Evolutionary conservation across 2,329 filamentous ascomycete species (phyloP), one percentile per base, ranked within the genome.

Genomic region (Rhynchosporium secalis): DNA sequence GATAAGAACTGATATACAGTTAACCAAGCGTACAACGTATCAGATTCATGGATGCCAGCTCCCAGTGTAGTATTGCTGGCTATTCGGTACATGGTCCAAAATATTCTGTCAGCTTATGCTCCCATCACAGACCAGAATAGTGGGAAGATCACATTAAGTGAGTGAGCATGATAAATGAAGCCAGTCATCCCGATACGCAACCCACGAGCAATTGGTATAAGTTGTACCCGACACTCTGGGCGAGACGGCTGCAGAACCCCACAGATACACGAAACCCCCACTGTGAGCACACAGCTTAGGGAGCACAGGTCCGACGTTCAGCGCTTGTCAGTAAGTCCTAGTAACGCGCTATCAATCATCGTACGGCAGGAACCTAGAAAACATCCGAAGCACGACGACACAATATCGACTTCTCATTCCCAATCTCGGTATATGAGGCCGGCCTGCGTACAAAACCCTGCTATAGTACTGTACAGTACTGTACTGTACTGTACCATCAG

Each of bases 191-290:
- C 20, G 36, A 54, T 54, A 54, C n/a, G 33, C 36, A 20, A 29
- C 4, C 5, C 2, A 41, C 10, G 4, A 41, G 33, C 28, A 31
- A 54, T 40, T 54, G 51, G 51, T 10, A 36, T 38, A 52, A 3
- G 4, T 28, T 41, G 7, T 15, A 40, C 51, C 51, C 51, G 51
- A 54, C 26, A 33, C n/a, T 54, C n/a, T 54, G 51, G 51, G 33
- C 38, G 51, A 54, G 51, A 54, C 51, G 40, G 20, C 51, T 52
- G 49, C 49, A 52, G 33, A 41, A 41, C 51, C 51, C 36, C 20
- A 29, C 36, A 33, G 38, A 20, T 36, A 54, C 33, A 41, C 29
- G 7, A 29, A 41, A 54, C 51, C 51, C 36, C 51, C 51, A 54
- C 49, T 26, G 20, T 4, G 33, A n/a, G 49, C 8, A 15, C 6